Evolutionary conservation across 768 basidiomycete species (phyloP), one percentile per base, ranked within the genome.

Genomic region (Suillus paluster): DNA sequence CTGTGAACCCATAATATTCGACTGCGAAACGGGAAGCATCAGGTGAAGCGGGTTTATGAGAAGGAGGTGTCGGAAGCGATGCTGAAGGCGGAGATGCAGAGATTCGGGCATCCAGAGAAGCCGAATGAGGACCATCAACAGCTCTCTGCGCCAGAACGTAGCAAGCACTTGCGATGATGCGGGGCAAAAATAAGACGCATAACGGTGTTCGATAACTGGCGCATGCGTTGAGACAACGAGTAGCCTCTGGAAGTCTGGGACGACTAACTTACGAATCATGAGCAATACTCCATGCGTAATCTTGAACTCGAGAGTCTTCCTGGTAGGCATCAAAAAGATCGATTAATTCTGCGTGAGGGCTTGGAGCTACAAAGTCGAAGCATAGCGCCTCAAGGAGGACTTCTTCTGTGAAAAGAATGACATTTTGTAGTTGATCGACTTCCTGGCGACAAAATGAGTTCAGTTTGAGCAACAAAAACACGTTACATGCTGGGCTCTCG

Each of bases 221-320:
- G 41, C 36, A 42, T 39, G 33, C 46, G 61, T 63, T 62, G 53
- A 64, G 41, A 59, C 39, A 39, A 25, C 1, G 56, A 44, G 49
- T 44, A 34, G n/a, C 41, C 54, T 41, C 56, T 38, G 27, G 46
- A 23, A 34, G 39, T 49, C 39, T 55, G 25, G 15, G 23, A 55
- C 25, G 19, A 55, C 54, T 45, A 39, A 83, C 82, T 75, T 62
- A 94, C 93, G 93, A 92, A 78, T 95, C 93, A 75, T 93, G 91
- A 15, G 92, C 89, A 56, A 95, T 80, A 64, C 90, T 91, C 94
- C 92, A 95, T 14, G 91, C 87, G 69, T 85, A 88, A 69, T 93
- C 92, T 72, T 90, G 86, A 39, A 89, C 72, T 38, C 79, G 73
- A 21, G 70, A 58, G 39, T 80, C 82, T 46, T 80, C 78, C 63